Evolutionary conservation across 352 stramenopile species (phyloP).

Genomic region (Thalassiosira oceanica): DNA sequence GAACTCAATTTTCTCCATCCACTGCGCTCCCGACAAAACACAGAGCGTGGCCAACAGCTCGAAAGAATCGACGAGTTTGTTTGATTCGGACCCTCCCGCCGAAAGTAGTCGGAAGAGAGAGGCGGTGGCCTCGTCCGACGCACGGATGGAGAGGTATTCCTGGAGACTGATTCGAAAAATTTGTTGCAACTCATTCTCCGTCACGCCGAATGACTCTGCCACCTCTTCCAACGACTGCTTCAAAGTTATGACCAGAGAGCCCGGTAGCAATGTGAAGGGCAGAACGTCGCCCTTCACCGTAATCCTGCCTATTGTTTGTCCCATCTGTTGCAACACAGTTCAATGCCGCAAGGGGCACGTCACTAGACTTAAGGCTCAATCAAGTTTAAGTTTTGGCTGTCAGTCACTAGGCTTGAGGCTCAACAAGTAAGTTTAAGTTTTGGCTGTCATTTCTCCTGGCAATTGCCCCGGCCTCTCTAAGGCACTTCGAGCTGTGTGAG

Average conservation of each 20-base stretch:
- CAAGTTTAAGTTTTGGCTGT: too few species aligned
- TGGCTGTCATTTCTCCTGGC: too few species aligned
- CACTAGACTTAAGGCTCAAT: not conserved
- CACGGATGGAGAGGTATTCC: conserved; percentile 19
- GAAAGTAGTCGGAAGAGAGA: conserved; percentile 23
- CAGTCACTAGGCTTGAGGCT: too few species aligned
- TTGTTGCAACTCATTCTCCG: conserved; percentile 11
- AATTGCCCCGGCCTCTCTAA: too few species aligned
- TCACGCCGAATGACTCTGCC: conserved; percentile 17
- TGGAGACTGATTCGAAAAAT: conserved; percentile 21
- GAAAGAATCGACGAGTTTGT: conserved; percentile 29
- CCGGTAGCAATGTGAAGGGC: conserved; percentile 30
- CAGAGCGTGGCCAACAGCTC: conserved; percentile 33
- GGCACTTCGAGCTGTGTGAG: too few species aligned
- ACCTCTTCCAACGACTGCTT: conserved; percentile 18
- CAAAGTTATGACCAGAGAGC: conserved; percentile 10
- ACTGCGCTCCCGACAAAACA: conserved; percentile 27
- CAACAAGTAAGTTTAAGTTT: too few species aligned
- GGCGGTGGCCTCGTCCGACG: conserved; percentile 12
- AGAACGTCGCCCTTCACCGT: conserved; percentile 7
- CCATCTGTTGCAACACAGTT: too few species aligned
- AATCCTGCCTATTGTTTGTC: conserved; percentile 23
- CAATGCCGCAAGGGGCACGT: not conserved
- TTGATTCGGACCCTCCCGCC: not conserved
- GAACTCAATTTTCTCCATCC: conserved; percentile 38